Base-by-base conservation (phyloP, 768 basidiomycete species). In the Dentipellis fragilis region DNA sequence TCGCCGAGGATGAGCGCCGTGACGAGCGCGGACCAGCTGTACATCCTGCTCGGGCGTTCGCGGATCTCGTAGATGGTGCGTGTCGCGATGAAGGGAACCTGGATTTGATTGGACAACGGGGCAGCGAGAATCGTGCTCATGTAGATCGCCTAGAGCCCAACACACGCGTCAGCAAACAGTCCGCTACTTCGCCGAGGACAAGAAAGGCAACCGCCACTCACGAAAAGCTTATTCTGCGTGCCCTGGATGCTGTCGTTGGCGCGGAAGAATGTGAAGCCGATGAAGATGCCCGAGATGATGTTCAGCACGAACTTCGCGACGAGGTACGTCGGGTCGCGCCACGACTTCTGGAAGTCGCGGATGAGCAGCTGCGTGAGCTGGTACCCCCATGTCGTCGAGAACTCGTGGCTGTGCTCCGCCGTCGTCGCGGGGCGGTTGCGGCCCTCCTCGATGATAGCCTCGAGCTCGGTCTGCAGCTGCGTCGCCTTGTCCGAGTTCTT, bases 201-300 rank as follows among this genome's bases (percentile, higher is more conserved):
- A n/a, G n/a, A n/a, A n/a, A n/a, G n/a, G n/a, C n/a, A n/a, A n/a
- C n/a, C n/a, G n/a, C 42, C 2, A 64, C 67, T 45, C 47, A 75
- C 75, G 61, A 78, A 77, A 12, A 77, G 64, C 55, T 74, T 70
- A 60, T 73, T 66, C 62, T 75, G 73, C 0, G 67, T 68, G 5
- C 73, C 76, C 58, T 74, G 73, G 22, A 73, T 49, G 16, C 66
- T 66, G 46, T 70, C 63, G 54, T 68, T 63, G 1, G 67, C 55
- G n/a, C 69, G 59, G 62, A 66, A 75, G 62, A 73, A 77, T 6
- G 74, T 72, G 55, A 77, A 72, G 4, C 76, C 76, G 19, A 77
- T 64, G 57, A 76, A 56, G 1, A 75, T 57, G 2, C 67, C 72
- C 7, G 64, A 58, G 9, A 60, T 55, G 49, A 71, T 49, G 55